Evolutionary conservation across 1,284 basidiomycete species (phyloP).

Genomic region (Austroboletus novae-zelandiae): DNA sequence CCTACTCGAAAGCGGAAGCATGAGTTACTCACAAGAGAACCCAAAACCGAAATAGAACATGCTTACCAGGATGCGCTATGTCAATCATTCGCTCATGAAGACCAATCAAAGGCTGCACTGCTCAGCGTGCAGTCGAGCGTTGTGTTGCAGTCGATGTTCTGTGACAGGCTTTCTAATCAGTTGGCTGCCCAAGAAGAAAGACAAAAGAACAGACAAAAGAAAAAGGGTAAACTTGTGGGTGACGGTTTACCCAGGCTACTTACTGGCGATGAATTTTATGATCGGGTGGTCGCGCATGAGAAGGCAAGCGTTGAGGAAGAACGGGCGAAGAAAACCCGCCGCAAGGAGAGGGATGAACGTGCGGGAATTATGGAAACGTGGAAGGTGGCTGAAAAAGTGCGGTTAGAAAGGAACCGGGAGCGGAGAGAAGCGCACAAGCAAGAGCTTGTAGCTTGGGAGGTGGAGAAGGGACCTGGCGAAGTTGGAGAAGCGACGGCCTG

Average conservation of each 20-base stretch:
- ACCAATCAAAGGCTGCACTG: not conserved
- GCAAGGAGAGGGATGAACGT: not conserved
- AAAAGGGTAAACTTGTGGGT: not conserved
- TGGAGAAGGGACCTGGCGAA: not conserved
- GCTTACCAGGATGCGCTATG: not conserved
- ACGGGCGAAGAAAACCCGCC: too few relatives aligned
- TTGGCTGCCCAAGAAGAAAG: not conserved
- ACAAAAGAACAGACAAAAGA: not conserved
- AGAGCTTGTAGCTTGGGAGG: not conserved
- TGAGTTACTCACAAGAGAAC: not conserved
- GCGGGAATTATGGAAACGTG: not conserved
- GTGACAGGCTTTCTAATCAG: not conserved
- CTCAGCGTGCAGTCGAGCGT: not conserved
- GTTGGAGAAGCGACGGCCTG: not conserved
- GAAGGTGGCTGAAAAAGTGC: not conserved
- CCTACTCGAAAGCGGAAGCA: too few relatives aligned
- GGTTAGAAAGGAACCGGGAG: not conserved
- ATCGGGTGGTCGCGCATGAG: not conserved
- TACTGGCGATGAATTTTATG: not conserved
- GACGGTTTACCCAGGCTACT: not conserved
- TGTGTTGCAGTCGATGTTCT: not conserved
- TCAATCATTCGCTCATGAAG: not conserved
- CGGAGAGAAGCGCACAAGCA: not conserved
- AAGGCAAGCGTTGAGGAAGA: too few relatives aligned
- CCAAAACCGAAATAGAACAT: not conserved